Evolutionary conservation across 164 flowering plant species (phyloP).

Genomic region (Euptelea pleiosperma): DNA sequence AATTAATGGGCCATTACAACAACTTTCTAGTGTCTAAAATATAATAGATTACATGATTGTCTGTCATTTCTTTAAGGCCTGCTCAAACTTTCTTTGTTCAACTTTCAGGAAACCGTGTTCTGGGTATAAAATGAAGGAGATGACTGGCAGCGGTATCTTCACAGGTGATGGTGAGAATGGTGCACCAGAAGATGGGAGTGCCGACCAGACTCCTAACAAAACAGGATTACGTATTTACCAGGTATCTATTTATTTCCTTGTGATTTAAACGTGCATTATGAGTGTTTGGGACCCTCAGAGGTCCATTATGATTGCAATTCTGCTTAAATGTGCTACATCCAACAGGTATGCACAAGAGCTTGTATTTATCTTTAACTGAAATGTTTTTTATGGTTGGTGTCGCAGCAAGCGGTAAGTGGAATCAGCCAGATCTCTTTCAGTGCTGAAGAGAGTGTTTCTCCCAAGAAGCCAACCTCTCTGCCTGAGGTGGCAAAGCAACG

Average conservation of each 20-base stretch:
- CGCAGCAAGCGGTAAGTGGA: conserved; percentile 76
- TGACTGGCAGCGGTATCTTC: conserved; percentile 93
- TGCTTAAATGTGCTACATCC: no score
- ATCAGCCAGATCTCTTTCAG: conserved; percentile 93
- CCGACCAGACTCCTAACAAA: conserved; percentile 43
- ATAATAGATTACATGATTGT: background rate
- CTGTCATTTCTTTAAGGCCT: background rate
- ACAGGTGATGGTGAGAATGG: conserved; percentile 50
- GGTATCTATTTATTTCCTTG: conserved; percentile 44
- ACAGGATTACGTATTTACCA: conserved; percentile 82
- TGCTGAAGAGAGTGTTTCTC: conserved; percentile 65
- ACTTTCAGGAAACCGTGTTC: conserved; percentile 87
- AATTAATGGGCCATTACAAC: no score
- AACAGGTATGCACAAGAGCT: no score
- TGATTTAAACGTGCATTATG: no score
- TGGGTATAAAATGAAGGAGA: conserved; percentile 78
- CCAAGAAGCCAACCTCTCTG: conserved; percentile 69
- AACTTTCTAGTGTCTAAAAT: no score
- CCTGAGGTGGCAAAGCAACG: conserved; percentile 95
- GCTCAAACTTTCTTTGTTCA: conserved; percentile 1
- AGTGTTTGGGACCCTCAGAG: no score
- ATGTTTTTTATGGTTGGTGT: background rate
- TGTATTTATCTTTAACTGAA: no score
- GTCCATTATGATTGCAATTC: no score
- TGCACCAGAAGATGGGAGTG: conserved; percentile 43